Base-by-base conservation (phyloP, 2,329 filamentous ascomycete species). In the Ilyonectria sp. region DNA sequence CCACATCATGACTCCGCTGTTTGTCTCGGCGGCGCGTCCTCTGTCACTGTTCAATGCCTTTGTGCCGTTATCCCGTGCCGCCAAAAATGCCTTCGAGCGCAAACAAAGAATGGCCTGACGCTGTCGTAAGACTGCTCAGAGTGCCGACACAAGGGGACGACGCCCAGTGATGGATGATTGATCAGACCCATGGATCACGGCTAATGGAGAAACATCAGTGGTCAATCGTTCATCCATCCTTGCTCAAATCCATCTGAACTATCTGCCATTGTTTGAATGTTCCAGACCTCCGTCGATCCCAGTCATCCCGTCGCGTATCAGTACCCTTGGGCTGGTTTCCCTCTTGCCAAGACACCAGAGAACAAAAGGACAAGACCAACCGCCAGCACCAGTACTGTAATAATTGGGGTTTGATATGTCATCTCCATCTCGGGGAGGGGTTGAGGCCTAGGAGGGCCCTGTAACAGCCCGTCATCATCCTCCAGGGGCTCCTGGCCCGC, bases 401-500 rank as follows among this genome's bases (percentile, higher is more conserved):
- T 52, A 46, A 29, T 60, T 53, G 15, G 59, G 58, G 50, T 47
- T 62, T 58, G 23, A 49, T 61, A 62, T 61, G 54, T 58, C 35
- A 62, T 57, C 26, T n/a, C 44, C 57, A 23, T 29, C 44, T 47
- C 29, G 52, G 21, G 21, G 53, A 55, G 50, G 26, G 46, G 53
- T 66, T 58, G 58, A 13, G n/a, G 29, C 29, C 53, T 23, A 52
- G 40, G 65, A 60, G 23, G 21, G 56, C 54, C 69, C 63, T 72
- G 71, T 55, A 55, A 68, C 54, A 58, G 57, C 50, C 47, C 55
- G 37, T 69, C 70, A 73, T 70, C 72, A 66, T 65, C 55, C 46
- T 57, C 70, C 65, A 70, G 70, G 52, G 56, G 66, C 52, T 59
- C 52, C 54, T 63, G 70, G 64, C 73, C 70, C 73, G 72, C 72